A percentile compares a stretch with the other conserved stretches of the same genome.
Evolutionary conservation across 2,329 filamentous ascomycete genomes (phyloP).

Genomic region (Sarocladiaceae sp.): DNA sequence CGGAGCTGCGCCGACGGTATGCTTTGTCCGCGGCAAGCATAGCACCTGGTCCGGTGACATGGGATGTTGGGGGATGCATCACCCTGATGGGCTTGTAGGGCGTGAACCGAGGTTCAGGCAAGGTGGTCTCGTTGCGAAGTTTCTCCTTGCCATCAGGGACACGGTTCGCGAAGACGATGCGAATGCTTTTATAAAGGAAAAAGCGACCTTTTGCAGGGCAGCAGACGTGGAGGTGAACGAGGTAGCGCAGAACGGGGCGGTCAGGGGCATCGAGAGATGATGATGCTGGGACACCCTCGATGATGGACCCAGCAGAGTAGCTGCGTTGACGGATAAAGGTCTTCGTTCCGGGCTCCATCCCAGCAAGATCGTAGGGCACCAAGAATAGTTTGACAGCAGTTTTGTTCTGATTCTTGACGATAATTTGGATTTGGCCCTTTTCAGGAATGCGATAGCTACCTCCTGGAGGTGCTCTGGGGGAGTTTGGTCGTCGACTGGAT

Average conservation of each 20-base stretch:
- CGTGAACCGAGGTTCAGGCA: constrained; percentile 81
- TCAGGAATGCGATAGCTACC: constrained; percentile 92
- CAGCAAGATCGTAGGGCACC: constrained; percentile 83
- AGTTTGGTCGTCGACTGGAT: constrained; percentile 42
- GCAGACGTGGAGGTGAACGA: constrained; percentile 91
- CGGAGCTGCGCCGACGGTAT: constrained; percentile 50
- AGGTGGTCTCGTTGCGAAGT: constrained; percentile 80
- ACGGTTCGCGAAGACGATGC: constrained; percentile 93
- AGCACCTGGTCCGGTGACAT: constrained; percentile 35
- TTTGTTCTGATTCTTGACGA: constrained; percentile 98
- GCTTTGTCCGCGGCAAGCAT: constrained; percentile 54
- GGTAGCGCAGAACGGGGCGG: constrained; percentile 74
- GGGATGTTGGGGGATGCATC: constrained; percentile 36
- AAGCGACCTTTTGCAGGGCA: constrained; percentile 76
- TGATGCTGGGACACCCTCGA: constrained; percentile 51
- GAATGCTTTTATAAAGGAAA: constrained; percentile 85
- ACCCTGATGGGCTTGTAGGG: constrained; percentile 66
- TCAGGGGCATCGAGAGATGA: constrained; percentile 28
- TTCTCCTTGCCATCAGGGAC: constrained; percentile 94
- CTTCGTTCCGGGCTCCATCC: constrained; percentile 91
- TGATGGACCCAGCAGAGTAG: constrained; percentile 80
- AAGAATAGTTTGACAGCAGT: constrained; percentile 95
- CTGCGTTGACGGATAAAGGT: constrained; percentile 93
- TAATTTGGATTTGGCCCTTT: constrained; percentile 89
- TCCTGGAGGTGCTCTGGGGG: constrained; percentile 60